These are phyloP conservation scores for Cryptosporidium ryanae DNA, from an alignment of 169 alveolate genomes.

Conservation along the genomic window DNA sequence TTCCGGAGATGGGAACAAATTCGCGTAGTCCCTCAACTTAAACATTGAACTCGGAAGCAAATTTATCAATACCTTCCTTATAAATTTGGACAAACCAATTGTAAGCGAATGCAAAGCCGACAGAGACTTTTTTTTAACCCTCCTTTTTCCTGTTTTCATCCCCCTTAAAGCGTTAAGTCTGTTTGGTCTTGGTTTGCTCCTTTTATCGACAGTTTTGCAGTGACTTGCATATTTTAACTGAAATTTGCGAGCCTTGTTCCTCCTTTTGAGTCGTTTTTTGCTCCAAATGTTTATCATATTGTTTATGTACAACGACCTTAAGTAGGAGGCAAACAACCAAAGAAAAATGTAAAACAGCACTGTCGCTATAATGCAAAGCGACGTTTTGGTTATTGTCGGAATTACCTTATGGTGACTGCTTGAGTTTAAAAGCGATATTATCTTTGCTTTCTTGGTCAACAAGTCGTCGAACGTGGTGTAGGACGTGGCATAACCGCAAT, in stretches of 20 bases:
- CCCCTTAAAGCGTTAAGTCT: too few relatives aligned
- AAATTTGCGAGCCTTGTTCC: neutral
- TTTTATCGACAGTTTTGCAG: too few relatives aligned
- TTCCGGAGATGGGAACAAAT: conserved; percentile 38
- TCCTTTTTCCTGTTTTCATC: too few relatives aligned
- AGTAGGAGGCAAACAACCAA: conserved; percentile 21
- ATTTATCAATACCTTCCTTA: conserved; percentile 12
- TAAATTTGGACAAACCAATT: neutral
- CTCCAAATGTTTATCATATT: conserved; percentile 37
- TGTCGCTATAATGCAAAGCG: conserved; percentile 11
- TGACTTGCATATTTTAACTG: neutral
- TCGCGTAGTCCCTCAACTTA: conserved; percentile 36
- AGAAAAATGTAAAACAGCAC: conserved; percentile 5
- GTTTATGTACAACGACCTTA: conserved; percentile 22
- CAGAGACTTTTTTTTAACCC: too few relatives aligned
- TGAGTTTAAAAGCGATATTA: conserved; percentile 31
- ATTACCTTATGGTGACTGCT: conserved; percentile 50
- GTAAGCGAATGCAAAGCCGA: neutral
- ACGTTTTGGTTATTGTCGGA: conserved; percentile 22
- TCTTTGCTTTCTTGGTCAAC: conserved; percentile 42
- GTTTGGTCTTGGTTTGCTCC: too few relatives aligned
- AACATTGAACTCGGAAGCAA: conserved; percentile 29
- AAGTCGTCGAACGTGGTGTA: conserved; percentile 56
- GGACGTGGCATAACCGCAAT: conserved; percentile 19
- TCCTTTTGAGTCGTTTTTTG: conserved; percentile 1